Base-by-base conservation (phyloP, 2,329 filamentous ascomycete species). In the Magnaporthiopsis rhizophila region DNA sequence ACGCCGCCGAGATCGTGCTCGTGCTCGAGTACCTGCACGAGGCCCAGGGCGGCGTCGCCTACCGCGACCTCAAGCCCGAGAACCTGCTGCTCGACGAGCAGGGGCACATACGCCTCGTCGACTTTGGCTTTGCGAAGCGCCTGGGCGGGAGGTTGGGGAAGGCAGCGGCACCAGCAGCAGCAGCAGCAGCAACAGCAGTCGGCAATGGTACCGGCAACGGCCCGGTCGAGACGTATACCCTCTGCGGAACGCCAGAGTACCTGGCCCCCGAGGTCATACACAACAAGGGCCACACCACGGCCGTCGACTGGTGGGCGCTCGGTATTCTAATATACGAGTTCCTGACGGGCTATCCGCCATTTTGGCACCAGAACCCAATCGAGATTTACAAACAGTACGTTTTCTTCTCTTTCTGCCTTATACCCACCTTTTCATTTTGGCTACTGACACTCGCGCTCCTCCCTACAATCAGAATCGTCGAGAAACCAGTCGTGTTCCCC, bases 291-390 rank as follows among this genome's bases (percentile, higher is more conserved):
- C 86, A 89, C 72, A 88, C 85, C 3, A 87, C 85, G 2, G 89
- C 90, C 18, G 90, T 94, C 50, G 90, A 94, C 78, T 94, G 90
- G 90, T 94, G 91, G 91, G 90, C 91, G 0, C 81, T 95, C 69
- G 91, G 91, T 32, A 92, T 94, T 69, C 76, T 95, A 65, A 87
- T 94, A 65, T 94, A 92, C 74, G 91, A 95, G 73, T 94, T 94
- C 72, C 78, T 94, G 61, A 92, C 91, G 12, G 91, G 91, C 34
- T 92, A 93, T 72, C 91, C 91, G 18, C 91, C 91, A 0, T 95
- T 94, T 73, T 95, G 90, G 89, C 88, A 93, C 72, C 87, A 91
- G 68, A 94, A 92, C 68, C 90, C 90, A 1, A 90, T 94, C 68
- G 91, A 93, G 74, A 94, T 94, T 65, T 94, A 94, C 77, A 91